Conservation (phyloP, 768 basidiomycete species). For the Kwoniella sp. region DNA sequence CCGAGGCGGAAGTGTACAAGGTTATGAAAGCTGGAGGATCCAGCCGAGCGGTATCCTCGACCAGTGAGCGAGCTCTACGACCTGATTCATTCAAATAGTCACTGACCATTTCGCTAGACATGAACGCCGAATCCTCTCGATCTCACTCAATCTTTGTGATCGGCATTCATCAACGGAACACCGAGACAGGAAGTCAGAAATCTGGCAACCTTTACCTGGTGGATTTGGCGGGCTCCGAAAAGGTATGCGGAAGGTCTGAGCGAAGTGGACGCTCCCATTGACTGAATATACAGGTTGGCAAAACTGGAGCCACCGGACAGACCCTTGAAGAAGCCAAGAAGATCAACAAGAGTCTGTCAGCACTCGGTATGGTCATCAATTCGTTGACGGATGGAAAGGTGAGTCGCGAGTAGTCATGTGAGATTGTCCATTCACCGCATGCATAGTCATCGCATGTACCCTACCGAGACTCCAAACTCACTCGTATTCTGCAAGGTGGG, state of each 20-base stretch:
- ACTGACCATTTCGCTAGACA: constrained; percentile 58
- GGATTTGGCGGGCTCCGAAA: constrained; percentile 96
- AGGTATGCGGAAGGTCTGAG: constrained; percentile 53
- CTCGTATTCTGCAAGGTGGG: constrained; percentile 97
- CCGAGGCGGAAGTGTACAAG: constrained; percentile 91
- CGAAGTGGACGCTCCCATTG: constrained; percentile 8
- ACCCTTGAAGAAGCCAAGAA: constrained; percentile 99
- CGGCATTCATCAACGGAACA: constrained; percentile 93
- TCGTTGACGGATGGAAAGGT: constrained; percentile 95
- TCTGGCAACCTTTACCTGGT: constrained; percentile 95
- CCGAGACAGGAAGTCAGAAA: constrained; percentile 91
- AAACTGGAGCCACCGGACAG: constrained; percentile 98
- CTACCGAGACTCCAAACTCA: constrained; percentile 98
- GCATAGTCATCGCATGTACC: constrained; percentile 88
- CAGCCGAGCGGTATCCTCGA: constrained; percentile 85
- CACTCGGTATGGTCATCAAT: constrained; percentile 99
- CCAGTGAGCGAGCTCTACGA: constrained; percentile 62
- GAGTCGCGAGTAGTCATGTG: constrained; percentile 22
- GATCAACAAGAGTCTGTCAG: constrained; percentile 97
- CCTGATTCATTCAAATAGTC: constrained; percentile 16
- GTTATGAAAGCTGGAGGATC: constrained; percentile 96
- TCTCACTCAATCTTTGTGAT: constrained; percentile 99
- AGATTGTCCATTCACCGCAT: neutral
- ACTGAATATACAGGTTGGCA: constrained; percentile 59
- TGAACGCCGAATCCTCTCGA: constrained; percentile 98